phyloP scores from a whole-genome alignment of 306 rosid genomes.

The Pterocarpus macrocarpus region DNA sequence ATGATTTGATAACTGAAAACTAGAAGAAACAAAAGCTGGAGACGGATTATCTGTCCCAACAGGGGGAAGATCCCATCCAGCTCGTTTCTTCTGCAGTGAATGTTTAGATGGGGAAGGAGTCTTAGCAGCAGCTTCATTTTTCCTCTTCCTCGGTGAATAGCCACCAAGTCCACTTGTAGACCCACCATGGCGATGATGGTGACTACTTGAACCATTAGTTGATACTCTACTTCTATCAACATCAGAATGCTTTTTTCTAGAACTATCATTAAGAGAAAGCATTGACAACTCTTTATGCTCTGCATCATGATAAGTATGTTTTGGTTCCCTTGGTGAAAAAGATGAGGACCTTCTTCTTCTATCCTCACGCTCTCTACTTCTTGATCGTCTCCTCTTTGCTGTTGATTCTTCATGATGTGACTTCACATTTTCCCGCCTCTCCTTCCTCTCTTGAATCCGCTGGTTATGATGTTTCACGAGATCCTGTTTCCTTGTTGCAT shows the following conservation, averaged over 20 bases:
- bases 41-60: conserved; percentile 56
- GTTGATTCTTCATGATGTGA: conserved; percentile 65
- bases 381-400: conserved; percentile 68
- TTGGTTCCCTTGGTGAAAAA: conserved; percentile 63
- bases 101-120: conserved; percentile 82
- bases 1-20: conserved; percentile 59
- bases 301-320: conserved; percentile 50
- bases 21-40: conserved; percentile 62
- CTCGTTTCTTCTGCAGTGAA: conserved; percentile 77
- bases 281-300: conserved; percentile 54
- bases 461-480: conserved; percentile 51
- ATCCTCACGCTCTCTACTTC: conserved; percentile 67
- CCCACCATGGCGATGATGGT: conserved; percentile 64
- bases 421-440: conserved; percentile 56
- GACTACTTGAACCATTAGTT: conserved; percentile 74
- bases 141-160: conserved; percentile 96
- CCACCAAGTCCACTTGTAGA: conserved; percentile 90
- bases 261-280: conserved; percentile 60
- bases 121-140: conserved; percentile 76
- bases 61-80: conserved; percentile 84
- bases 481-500: conserved; percentile 60
- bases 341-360: conserved; percentile 66
- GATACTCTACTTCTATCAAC: conserved; percentile 65
- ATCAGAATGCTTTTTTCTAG: conserved; percentile 64
- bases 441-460: conserved; percentile 58